Evolutionary conservation across 1,284 basidiomycete genomes (phyloP).

Genomic region (Moniliophthora roreri): DNA sequence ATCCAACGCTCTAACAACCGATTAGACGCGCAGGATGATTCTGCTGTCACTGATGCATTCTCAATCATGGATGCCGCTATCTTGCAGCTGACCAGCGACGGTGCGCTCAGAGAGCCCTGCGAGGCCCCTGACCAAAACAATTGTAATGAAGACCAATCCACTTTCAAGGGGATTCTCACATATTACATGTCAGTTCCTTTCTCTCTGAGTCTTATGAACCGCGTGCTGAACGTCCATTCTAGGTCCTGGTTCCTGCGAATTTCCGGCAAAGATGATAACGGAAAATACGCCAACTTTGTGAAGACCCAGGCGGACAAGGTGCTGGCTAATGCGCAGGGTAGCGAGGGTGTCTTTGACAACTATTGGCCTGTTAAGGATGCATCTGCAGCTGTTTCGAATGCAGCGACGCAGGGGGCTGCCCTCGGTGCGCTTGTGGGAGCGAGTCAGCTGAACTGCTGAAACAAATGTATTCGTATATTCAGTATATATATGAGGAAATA

Average conservation of each 20-base stretch:
- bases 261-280: constrained; percentile 18
- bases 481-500: too few relatives aligned
- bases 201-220: too few relatives aligned
- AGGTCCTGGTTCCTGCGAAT: constrained; percentile 22
- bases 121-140: constrained; percentile 15
- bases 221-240: background rate
- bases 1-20: background rate
- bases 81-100: constrained; percentile 14
- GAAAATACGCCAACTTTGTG: constrained; percentile 15
- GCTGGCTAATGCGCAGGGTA: constrained; percentile 12
- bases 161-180: constrained; percentile 20
- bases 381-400: constrained; percentile 10
- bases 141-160: constrained; percentile 20
- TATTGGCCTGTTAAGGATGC: constrained; percentile 14
- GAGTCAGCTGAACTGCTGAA: constrained; percentile 18
- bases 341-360: constrained; percentile 12
- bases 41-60: constrained; percentile 15
- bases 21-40: constrained; percentile 16
- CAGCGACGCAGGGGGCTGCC: constrained; percentile 18
- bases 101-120: constrained; percentile 20
- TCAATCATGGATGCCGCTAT: constrained; percentile 19
- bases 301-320: constrained; percentile 18
- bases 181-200: constrained; percentile 16
- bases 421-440: constrained; percentile 22
- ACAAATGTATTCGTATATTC: too few relatives aligned